These are phyloP conservation scores for Chlorophyllum brunneum DNA, from an alignment of 768 basidiomycete species.

Conservation along the genomic window DNA sequence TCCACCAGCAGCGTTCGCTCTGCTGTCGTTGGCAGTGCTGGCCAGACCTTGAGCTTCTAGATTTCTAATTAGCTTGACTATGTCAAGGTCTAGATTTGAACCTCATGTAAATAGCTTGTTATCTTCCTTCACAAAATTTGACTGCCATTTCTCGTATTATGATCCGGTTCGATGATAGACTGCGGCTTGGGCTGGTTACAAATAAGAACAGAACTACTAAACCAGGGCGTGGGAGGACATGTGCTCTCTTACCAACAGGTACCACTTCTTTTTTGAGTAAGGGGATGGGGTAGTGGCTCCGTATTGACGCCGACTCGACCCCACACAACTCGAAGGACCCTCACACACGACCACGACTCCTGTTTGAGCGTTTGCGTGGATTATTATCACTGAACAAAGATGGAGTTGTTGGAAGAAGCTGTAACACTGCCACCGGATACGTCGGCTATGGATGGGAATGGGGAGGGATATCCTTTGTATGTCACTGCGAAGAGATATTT, in stretches of 20 bases:
- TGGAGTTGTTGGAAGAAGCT: slow-evolving; percentile 3
- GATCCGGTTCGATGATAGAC: too few relatives aligned
- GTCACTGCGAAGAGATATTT: slow-evolving; percentile 59
- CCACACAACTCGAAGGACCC: too few relatives aligned
- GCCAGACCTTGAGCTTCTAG: slow-evolving; percentile 26
- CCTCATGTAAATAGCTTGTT: not conserved
- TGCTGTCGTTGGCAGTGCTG: slow-evolving; percentile 23
- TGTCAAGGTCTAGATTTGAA: not conserved
- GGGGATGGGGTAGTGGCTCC: not conserved
- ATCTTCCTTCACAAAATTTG: too few relatives aligned
- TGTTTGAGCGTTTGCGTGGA: not conserved
- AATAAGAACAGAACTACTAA: not conserved
- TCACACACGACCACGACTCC: too few relatives aligned
- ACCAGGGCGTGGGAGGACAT: not conserved
- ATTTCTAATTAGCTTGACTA: slow-evolving; percentile 16
- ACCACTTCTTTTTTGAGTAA: not conserved
- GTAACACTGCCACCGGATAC: slow-evolving; percentile 12
- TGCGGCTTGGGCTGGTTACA: not conserved
- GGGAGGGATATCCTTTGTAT: slow-evolving; percentile 37
- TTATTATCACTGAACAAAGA: not conserved
- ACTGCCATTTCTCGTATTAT: too few relatives aligned
- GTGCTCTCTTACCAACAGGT: not conserved
- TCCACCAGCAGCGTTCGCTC: slow-evolving; percentile 19
- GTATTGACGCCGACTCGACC: too few relatives aligned
- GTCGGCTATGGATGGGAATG: slow-evolving; percentile 1